Percentiles rank a stretch among this genome's conserved stretches.
phyloP scores from a whole-genome alignment of 345 rosid genomes.

The Arabidopsis thaliana region TAIR10.1 NC_003076.8:5465501-5466000 shows the following conservation, averaged over 20 bases:
- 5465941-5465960: not conserved
- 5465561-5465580: conserved; percentile 15
- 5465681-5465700: conserved; percentile 4
- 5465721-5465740: conserved; percentile 62
- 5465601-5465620: not conserved
- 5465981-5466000: not conserved
- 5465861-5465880: conserved; percentile 73
- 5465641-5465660: conserved; percentile 18
- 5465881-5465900: conserved; percentile 75
- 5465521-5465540: not conserved
- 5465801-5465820: conserved; percentile 84
- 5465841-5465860: conserved; percentile 95
- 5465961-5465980: conserved; percentile 3
- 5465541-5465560: conserved; percentile 22
- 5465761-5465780: conserved; percentile 76
- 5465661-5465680: conserved; percentile 21
- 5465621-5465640: not conserved
- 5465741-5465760: conserved; percentile 46
- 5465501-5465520: not conserved
- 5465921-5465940: conserved; percentile 68
- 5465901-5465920: conserved; percentile 79
- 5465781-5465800: conserved; percentile 91
- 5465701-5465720: conserved; percentile 72
- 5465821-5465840: conserved; percentile 80
- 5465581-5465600: conserved; percentile 10